A percentile compares a stretch with the other conserved stretches of the same genome.
phyloP scores from a whole-genome alignment of 805 yeast species.

The Monosporozyma yasuniensis region DNA sequence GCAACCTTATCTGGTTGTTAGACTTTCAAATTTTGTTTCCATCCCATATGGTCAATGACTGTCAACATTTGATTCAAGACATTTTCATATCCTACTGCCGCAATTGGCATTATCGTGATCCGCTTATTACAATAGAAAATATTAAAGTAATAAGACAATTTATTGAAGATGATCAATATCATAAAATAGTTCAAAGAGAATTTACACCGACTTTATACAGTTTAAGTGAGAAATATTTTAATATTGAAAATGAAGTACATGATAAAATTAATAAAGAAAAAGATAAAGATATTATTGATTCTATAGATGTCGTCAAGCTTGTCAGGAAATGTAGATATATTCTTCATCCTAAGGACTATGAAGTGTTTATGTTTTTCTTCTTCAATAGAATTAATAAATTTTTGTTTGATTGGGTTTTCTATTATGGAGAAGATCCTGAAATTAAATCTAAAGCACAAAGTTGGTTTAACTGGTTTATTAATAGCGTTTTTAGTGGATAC shows the following conservation, averaged over 20 bases:
- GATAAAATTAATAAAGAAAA: slow-evolving; percentile 1
- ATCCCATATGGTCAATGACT: not conserved
- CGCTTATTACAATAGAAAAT: not conserved
- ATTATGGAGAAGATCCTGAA: slow-evolving; percentile 8
- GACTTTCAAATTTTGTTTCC: slow-evolving; percentile 13
- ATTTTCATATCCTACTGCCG: slow-evolving; percentile 12
- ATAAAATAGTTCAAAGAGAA: slow-evolving; percentile 6
- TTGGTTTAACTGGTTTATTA: slow-evolving; percentile 21
- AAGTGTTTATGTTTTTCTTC: slow-evolving; percentile 7
- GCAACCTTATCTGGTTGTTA: slow-evolving; percentile 10
- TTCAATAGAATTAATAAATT: slow-evolving; percentile 20
- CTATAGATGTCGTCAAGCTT: slow-evolving; percentile 9
- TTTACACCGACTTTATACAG: slow-evolving; percentile 8
- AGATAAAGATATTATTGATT: slow-evolving; percentile 1
- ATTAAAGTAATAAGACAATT: slow-evolving; percentile 10
- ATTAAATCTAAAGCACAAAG: slow-evolving; percentile 7
- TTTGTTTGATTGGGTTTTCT: slow-evolving; percentile 17
- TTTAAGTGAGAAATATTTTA: slow-evolving; percentile 16
- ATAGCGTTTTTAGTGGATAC: slow-evolving; percentile 7
- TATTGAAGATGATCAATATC: slow-evolving; percentile 8
- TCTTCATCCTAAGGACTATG: slow-evolving; percentile 9
- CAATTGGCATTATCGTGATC: slow-evolving; percentile 9
- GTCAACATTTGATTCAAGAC: slow-evolving; percentile 6
- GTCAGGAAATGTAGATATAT: slow-evolving; percentile 9
- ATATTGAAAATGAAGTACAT: slow-evolving; percentile 12